Base-by-base conservation (phyloP, 129 eudicot species). In the Mikania micrantha region DNA sequence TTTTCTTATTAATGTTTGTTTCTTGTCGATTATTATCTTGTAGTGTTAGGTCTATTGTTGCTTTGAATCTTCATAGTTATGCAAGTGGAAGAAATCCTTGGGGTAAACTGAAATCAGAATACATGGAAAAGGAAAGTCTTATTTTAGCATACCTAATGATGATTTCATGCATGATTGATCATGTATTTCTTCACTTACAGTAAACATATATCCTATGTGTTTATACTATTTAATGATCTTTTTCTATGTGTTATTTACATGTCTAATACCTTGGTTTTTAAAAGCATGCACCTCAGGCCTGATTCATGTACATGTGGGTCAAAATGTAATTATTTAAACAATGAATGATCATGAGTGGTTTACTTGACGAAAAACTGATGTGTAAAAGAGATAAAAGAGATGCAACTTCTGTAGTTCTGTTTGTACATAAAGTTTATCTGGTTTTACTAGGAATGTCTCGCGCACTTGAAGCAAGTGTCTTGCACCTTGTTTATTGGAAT, bases 11-110 rank as follows among this genome's bases (percentile, higher is more conserved):
- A 22, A n/a, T 48, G 38, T 20, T 36, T 49, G 17, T 44, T 16
- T 58, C 70, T 25, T 67, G 65, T 27, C 68, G 15, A 59, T 73
- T n/a, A n/a, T n/a, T n/a, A n/a, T n/a, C n/a, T 53, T 79, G 40
- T 81, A 92, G 98, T 88, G 96, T 92, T 56, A 86, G 98, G 76
- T 86, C 98, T 42, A 77, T 92, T 34, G 96, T 92, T 50, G 91
- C 84, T 56, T 80, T 92, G 60, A 92, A 92, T 84, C 98, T 92
- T 74, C 96, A 85, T 47, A 92, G 79, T 82, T 88, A 92, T 68
- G 98, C 87, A 48, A 86, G 98, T 64, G 98, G 98, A 80, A 82
- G 96, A 79, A 79, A 92, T 84, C 98, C 96, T 16, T 88, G 98
- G 96, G 98, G 98, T 3, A 82, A 82, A 27, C 39, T 84, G 79